Base-by-base conservation (phyloP, 345 rosid genomes). In the Brassica nigra region DNA sequence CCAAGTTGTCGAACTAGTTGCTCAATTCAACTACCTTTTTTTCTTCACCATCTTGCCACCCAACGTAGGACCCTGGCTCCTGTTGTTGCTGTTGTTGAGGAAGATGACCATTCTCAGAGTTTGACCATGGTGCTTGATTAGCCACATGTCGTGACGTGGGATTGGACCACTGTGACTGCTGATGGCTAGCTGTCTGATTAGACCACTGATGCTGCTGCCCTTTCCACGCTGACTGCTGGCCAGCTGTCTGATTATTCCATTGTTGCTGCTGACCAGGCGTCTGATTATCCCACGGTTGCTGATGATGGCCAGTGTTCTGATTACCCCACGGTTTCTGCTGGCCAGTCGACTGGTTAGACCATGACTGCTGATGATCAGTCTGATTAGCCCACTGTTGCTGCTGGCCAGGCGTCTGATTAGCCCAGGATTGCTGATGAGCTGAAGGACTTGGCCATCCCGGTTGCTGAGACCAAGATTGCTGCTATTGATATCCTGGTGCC, bases 181-280 rank as follows among this genome's bases (percentile, higher is more conserved):
- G 83, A 70, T 78, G 85, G 7, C 79, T 81, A 4, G 68, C 36
- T 79, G 70, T 62, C 54, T 80, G 84, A 59, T 49, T 52, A 75
- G 82, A 44, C 78, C 76, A 72, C 36, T 82, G 71, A 71, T 68
- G 54, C 54, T 44, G 54, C 15, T 47, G 80, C 16, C 55, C 55
- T 47, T 6, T 47, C 16, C 16, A 47, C 6, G 55, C 55, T 47
- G 55, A 47, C 55, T 80, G 75, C 74, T 81, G 86, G 8, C 79
- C 80, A 4, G 68, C 28, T 77, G 70, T 62, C 59, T 80, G 84
- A 59, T 52, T 52, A 76, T 5, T 5, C 71, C 71, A 77, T 5
- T 10, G 37, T 66, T 66, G 55, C 3, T 57, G 66, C 16, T 75
- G 71, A 16, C 59, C 59, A 1, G 31, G 0, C 3, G 15, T 37